These are phyloP conservation scores for Thielaviopsis musarum DNA, from an alignment of 2,329 filamentous ascomycete genomes.

Conservation along the genomic window DNA sequence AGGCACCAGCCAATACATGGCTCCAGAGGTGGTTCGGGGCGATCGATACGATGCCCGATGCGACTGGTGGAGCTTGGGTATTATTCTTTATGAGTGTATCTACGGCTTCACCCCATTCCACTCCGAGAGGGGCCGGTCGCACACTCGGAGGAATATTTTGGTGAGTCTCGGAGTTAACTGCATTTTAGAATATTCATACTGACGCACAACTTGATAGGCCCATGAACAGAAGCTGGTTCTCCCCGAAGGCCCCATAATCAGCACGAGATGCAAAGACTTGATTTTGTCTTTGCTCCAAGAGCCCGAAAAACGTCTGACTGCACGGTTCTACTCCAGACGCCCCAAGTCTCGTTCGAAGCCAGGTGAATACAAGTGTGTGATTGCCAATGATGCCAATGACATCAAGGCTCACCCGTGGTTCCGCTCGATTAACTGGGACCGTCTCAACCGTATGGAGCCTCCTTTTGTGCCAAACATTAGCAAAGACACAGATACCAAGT, in stretches of 20 bases:
- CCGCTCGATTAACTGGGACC: conserved; percentile 59
- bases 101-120: conserved; percentile 87
- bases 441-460: conserved; percentile 50
- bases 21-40: conserved; percentile 75
- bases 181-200: background rate
- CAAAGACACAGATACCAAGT: conserved; percentile 58
- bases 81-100: conserved; percentile 88
- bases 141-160: conserved; percentile 75
- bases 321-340: conserved; percentile 54
- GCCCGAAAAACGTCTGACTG: conserved; percentile 60
- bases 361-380: conserved; percentile 33
- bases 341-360: conserved; percentile 22
- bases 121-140: conserved; percentile 56
- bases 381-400: conserved; percentile 68
- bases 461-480: conserved; percentile 66
- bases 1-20: conserved; percentile 96
- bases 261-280: conserved; percentile 57
- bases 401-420: conserved; percentile 88
- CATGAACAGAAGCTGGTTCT: conserved; percentile 57
- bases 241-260: conserved; percentile 48
- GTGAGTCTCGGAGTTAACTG: conserved; percentile 26
- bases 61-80: conserved; percentile 92
- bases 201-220: conserved; percentile 28
- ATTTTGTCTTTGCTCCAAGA: conserved; percentile 57
- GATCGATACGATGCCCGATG: conserved; percentile 79